Percentiles rank a stretch among this genome's conserved stretches.
Evolutionary conservation across 345 rosid genomes (phyloP).

Genomic region (Reutealis trisperma): DNA sequence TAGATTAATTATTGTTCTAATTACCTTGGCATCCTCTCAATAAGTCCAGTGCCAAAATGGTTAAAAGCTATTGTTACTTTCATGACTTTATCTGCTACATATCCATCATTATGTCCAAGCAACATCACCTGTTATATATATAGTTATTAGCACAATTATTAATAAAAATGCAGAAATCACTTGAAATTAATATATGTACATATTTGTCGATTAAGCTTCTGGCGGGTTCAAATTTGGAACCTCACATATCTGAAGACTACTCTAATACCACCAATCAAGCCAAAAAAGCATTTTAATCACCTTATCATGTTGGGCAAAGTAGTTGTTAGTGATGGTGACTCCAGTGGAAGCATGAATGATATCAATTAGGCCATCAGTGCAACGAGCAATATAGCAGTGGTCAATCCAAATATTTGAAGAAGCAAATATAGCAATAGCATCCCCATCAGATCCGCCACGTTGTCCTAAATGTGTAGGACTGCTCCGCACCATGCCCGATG

Average conservation of each 20-base stretch:
- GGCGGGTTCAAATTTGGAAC: too few relatives aligned
- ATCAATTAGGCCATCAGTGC: conserved; percentile 29
- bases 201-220: too few relatives aligned
- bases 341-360: conserved; percentile 33
- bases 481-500: conserved; percentile 17
- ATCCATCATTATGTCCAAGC: conserved; percentile 26
- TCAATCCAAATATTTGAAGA: conserved; percentile 34
- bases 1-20: background rate
- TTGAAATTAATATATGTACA: too few relatives aligned
- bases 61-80: conserved; percentile 30
- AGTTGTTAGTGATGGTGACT: conserved; percentile 30
- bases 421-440: conserved; percentile 24
- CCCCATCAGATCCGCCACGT: conserved; percentile 21
- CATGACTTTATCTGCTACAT: conserved; percentile 21
- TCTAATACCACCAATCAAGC: too few relatives aligned
- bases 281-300: background rate
- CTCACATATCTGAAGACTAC: too few relatives aligned
- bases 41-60: conserved; percentile 29
- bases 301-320: conserved; percentile 27
- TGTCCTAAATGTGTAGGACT: conserved; percentile 25
- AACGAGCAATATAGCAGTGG: conserved; percentile 30
- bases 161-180: too few relatives aligned
- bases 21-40: conserved; percentile 34
- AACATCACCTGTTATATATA: conserved; percentile 23
- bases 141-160: background rate